Conservation (phyloP, 2,329 filamentous ascomycete genomes). For the Fusarium miscanthi region DNA sequence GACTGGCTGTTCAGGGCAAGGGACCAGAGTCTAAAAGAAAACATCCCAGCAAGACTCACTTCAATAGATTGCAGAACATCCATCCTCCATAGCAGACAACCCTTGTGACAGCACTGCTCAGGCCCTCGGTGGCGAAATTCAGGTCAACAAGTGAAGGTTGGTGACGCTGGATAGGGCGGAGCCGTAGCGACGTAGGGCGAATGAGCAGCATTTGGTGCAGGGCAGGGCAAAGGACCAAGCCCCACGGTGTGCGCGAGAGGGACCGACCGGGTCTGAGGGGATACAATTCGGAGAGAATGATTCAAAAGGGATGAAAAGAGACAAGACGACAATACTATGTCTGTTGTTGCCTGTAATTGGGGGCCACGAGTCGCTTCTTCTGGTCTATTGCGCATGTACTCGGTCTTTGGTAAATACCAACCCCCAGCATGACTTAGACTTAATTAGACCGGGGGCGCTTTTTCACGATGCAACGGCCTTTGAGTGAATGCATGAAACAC, state of each 20-base stretch:
- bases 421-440: conserved; percentile 11
- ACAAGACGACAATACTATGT: conserved; percentile 1
- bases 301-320: conserved; percentile 31
- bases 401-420: neutral
- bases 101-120: conserved; percentile 23
- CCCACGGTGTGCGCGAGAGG: conserved; percentile 37
- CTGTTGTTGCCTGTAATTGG: conserved; percentile 36
- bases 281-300: neutral
- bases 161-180: conserved; percentile 39
- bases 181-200: conserved; percentile 23
- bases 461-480: conserved; percentile 32
- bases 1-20: conserved; percentile 32
- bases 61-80: conserved; percentile 13
- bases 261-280: conserved; percentile 6
- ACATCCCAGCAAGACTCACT: conserved; percentile 17
- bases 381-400: neutral
- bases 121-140: conserved; percentile 31
- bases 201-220: conserved; percentile 22
- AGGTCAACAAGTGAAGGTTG: conserved; percentile 32
- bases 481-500: conserved; percentile 39
- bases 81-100: conserved; percentile 2
- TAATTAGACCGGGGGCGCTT: conserved; percentile 2
- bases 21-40: conserved; percentile 30
- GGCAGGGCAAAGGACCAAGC: conserved; percentile 40
- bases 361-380: conserved; percentile 27